Evolutionary conservation across 768 basidiomycete genomes (phyloP).

Genomic region (Leucogyrophana mollusca): DNA sequence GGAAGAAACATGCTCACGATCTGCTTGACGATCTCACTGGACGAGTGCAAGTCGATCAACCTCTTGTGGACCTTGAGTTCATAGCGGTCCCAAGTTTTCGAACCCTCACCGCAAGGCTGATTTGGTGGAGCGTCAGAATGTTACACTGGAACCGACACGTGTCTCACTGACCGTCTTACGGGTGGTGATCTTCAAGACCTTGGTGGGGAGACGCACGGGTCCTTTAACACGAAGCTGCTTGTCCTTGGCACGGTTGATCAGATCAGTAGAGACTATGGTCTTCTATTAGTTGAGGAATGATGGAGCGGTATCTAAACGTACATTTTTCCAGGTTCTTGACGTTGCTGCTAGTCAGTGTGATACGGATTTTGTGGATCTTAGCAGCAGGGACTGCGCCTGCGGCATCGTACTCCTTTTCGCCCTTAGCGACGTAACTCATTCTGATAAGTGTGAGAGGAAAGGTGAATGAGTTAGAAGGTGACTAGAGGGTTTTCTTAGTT

Average conservation of each 20-base stretch:
- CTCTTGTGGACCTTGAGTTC: constrained; percentile 99
- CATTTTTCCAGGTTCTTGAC: constrained; percentile 99
- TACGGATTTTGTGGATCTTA: constrained; percentile 98
- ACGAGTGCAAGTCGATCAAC: constrained; percentile 97
- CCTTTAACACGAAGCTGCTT: constrained; percentile 99
- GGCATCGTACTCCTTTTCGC: constrained; percentile 97
- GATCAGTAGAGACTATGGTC: constrained; percentile 81
- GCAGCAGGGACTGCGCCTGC: constrained; percentile 84
- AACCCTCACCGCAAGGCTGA: constrained; percentile 99
- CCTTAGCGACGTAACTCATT: constrained; percentile 99
- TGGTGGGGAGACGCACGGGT: constrained; percentile 97
- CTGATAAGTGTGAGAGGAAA: constrained; percentile 43
- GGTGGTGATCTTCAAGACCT: constrained; percentile 98
- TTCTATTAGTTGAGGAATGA: background rate
- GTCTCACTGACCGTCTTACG: constrained; percentile 83
- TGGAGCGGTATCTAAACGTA: constrained; percentile 33
- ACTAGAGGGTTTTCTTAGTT: constrained; percentile 36
- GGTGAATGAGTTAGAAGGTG: constrained; percentile 78
- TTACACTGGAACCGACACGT: background rate
- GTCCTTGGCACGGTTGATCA: constrained; percentile 99
- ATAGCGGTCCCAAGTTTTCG: constrained; percentile 99
- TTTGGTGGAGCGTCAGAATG: constrained; percentile 4
- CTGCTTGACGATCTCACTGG: constrained; percentile 99
- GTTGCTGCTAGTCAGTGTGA: constrained; percentile 97
- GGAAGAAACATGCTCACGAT: constrained; percentile 66